Evolutionary conservation across 1,284 basidiomycete genomes (phyloP).

Genomic region (Macrocystidia cucumis): DNA sequence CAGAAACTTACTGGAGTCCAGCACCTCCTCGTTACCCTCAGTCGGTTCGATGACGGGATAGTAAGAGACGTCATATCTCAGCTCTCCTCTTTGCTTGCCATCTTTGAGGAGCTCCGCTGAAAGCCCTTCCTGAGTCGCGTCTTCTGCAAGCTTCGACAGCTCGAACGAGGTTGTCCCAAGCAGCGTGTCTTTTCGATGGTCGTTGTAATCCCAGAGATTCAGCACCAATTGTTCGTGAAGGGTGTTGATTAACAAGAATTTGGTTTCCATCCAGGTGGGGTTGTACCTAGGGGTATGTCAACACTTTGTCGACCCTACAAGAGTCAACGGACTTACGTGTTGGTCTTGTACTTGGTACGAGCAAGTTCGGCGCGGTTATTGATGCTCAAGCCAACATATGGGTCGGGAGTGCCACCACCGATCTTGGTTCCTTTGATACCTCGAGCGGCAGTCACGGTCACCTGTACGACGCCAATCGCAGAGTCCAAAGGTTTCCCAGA

Average conservation of each 20-base stretch:
- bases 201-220: constrained; percentile 85
- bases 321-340: constrained; percentile 50
- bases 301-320: not conserved
- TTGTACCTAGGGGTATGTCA: constrained; percentile 45
- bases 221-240: constrained; percentile 79
- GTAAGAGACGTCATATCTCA: constrained; percentile 81
- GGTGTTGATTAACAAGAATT: constrained; percentile 85
- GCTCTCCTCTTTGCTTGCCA: constrained; percentile 81
- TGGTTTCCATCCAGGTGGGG: constrained; percentile 91
- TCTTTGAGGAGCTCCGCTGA: constrained; percentile 72
- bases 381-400: constrained; percentile 75
- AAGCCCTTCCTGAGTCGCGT: constrained; percentile 77
- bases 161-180: constrained; percentile 81
- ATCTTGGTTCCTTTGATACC: constrained; percentile 72
- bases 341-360: constrained; percentile 66
- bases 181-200: constrained; percentile 76
- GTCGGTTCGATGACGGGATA: constrained; percentile 86
- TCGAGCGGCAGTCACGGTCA: constrained; percentile 77
- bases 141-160: constrained; percentile 68
- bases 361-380: constrained; percentile 72
- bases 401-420: constrained; percentile 94
- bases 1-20: constrained; percentile 64
- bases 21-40: constrained; percentile 60
- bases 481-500: constrained; percentile 88
- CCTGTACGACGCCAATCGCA: constrained; percentile 88